These are phyloP conservation scores for Periconia macrospinosa DNA, from an alignment of 2,329 filamentous ascomycete genomes.

Conservation along the genomic window DNA sequence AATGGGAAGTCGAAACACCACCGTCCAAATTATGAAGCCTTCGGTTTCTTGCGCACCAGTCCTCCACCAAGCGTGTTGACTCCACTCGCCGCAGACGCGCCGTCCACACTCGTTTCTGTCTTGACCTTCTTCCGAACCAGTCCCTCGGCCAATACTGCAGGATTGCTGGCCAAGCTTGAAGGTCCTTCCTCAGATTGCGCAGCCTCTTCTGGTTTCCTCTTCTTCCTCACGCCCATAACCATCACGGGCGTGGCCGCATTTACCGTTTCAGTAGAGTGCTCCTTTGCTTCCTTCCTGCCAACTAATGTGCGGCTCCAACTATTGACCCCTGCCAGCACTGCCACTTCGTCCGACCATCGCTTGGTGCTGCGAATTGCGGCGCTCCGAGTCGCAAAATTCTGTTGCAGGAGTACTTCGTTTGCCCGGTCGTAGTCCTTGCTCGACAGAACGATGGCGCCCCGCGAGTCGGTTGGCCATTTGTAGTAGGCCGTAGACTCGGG, in stretches of 20 bases:
- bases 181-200: conserved; percentile 5
- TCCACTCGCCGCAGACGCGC: conserved; percentile 14
- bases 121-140: conserved; percentile 39
- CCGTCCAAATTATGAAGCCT: conserved; percentile 14
- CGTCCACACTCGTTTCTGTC: conserved; percentile 15
- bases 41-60: conserved; percentile 40
- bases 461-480: conserved; percentile 63
- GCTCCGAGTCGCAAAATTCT: conserved; percentile 70
- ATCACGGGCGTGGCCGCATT: conserved; percentile 18
- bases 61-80: conserved; percentile 33
- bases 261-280: neutral
- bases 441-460: conserved; percentile 66
- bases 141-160: conserved; percentile 20
- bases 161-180: conserved; percentile 7
- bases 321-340: conserved; percentile 39
- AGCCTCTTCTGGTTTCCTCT: conserved; percentile 32
- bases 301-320: conserved; percentile 32
- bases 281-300: conserved; percentile 24
- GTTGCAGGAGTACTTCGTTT: conserved; percentile 69
- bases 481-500: conserved; percentile 64
- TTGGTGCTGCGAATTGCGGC: conserved; percentile 66
- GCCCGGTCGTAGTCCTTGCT: conserved; percentile 68
- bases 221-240: conserved; percentile 38
- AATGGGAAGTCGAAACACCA: neutral
- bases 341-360: conserved; percentile 72